Evolutionary conservation across 1,284 basidiomycete genomes (phyloP).

Genomic region (Moniliophthora roreri): DNA sequence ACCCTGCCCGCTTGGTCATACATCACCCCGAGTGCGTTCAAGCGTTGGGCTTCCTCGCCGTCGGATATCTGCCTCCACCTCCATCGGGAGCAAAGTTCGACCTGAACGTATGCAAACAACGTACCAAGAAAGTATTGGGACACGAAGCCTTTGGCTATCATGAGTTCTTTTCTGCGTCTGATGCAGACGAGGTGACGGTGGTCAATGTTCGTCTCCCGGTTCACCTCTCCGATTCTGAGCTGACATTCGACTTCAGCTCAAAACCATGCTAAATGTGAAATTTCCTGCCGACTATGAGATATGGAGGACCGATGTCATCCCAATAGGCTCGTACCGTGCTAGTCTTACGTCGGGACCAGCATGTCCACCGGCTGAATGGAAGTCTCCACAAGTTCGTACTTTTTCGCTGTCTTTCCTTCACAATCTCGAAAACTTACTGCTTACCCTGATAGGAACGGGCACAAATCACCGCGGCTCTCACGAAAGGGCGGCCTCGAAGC

Average conservation of each 20-base stretch:
- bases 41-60: conserved; percentile 26
- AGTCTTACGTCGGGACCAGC: background rate
- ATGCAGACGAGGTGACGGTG: conserved; percentile 27
- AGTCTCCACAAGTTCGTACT: background rate
- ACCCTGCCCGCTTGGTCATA: conserved; percentile 31
- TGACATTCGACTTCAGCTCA: background rate
- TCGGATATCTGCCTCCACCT: conserved; percentile 3
- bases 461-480: conserved; percentile 18
- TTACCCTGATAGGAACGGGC: background rate
- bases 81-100: conserved; percentile 27
- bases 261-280: background rate
- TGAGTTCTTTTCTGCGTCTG: conserved; percentile 31
- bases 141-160: conserved; percentile 39
- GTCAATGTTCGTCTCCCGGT: conserved; percentile 24
- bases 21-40: conserved; percentile 26
- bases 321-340: background rate
- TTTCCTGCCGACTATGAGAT: background rate
- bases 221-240: too few relatives aligned
- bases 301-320: background rate
- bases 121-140: conserved; percentile 25
- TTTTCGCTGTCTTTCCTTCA: background rate
- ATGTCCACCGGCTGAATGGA: background rate
- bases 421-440: background rate
- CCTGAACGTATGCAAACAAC: conserved; percentile 23
- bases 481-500: conserved; percentile 20